These are phyloP conservation scores for Codiaeum variegatum DNA, from an alignment of 441 rosid species.

Conservation along the genomic window DNA sequence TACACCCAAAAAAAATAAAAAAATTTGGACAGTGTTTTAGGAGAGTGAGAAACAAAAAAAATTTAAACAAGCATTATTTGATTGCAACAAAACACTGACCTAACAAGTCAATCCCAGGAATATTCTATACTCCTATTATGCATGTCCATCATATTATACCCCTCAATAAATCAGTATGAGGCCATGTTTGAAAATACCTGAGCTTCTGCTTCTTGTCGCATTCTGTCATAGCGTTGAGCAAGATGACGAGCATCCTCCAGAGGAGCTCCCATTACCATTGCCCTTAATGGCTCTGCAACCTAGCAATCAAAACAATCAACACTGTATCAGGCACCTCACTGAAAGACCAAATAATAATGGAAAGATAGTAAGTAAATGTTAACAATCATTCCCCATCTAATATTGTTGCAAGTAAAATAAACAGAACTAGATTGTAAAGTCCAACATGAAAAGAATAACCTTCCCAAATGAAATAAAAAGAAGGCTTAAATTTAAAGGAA, in stretches of 20 bases:
- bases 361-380: not conserved
- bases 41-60: not conserved
- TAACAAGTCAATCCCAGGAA: slow-evolving; percentile 5
- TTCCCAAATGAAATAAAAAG: not conserved
- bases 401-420: not conserved
- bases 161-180: slow-evolving; percentile 4
- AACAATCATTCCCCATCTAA: not conserved
- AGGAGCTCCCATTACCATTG: slow-evolving; percentile 92
- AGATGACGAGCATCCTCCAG: slow-evolving; percentile 93
- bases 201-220: slow-evolving; percentile 88
- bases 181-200: slow-evolving; percentile 48
- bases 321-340: slow-evolving; percentile 10
- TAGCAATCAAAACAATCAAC: slow-evolving; percentile 32
- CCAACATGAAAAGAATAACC: not conserved
- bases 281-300: slow-evolving; percentile 92
- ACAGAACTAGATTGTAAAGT: not conserved
- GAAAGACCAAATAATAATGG: not conserved
- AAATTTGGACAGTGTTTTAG: not conserved
- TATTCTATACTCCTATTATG: slow-evolving; percentile 5
- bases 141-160: not conserved
- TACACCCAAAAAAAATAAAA: too few relatives aligned
- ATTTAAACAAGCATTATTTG: not conserved
- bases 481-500: not conserved
- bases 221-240: slow-evolving; percentile 81
- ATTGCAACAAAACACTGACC: not conserved